Conservation (phyloP, 768 basidiomycete genomes). For the Amylocystis lapponica region DNA sequence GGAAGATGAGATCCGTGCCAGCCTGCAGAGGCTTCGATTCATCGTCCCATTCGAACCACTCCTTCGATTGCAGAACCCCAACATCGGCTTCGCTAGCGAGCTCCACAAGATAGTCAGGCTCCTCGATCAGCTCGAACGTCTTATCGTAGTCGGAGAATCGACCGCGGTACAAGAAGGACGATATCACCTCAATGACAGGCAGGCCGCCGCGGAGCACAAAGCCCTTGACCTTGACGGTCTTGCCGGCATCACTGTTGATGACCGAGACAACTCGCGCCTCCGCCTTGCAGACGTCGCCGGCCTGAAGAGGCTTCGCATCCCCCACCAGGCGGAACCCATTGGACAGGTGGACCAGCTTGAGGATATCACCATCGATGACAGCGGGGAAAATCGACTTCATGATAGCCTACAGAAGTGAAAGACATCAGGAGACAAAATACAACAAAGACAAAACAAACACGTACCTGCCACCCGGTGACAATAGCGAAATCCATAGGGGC, state of each 20-base stretch:
- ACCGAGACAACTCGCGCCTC: slow-evolving; percentile 88
- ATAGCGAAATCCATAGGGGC: slow-evolving; percentile 99
- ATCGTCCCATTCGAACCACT: slow-evolving; percentile 97
- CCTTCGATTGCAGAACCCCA: slow-evolving; percentile 90
- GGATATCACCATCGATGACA: slow-evolving; percentile 86
- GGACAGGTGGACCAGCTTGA: slow-evolving; percentile 94
- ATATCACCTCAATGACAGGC: slow-evolving; percentile 89
- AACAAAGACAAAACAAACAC: slow-evolving; percentile 16
- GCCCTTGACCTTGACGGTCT: slow-evolving; percentile 88
- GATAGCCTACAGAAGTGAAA: slow-evolving; percentile 80
- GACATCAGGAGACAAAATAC: slow-evolving; percentile 2
- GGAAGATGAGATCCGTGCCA: slow-evolving; percentile 87
- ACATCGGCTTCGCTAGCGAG: slow-evolving; percentile 73
- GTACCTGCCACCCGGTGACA: slow-evolving; percentile 95
- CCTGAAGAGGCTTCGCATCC: slow-evolving; percentile 69
- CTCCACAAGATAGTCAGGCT: slow-evolving; percentile 81
- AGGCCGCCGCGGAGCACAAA: slow-evolving; percentile 69
- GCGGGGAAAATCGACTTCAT: slow-evolving; percentile 97
- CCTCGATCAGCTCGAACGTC: slow-evolving; percentile 90
- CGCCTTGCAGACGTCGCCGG: slow-evolving; percentile 86
- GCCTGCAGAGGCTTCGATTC: slow-evolving; percentile 68
- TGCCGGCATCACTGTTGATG: slow-evolving; percentile 85
- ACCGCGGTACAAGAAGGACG: slow-evolving; percentile 96
- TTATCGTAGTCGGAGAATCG: slow-evolving; percentile 91
- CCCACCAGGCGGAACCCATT: slow-evolving; percentile 92